Conservation (phyloP, 2,329 filamentous ascomycete species). For the Hypoxylon sp. region DNA sequence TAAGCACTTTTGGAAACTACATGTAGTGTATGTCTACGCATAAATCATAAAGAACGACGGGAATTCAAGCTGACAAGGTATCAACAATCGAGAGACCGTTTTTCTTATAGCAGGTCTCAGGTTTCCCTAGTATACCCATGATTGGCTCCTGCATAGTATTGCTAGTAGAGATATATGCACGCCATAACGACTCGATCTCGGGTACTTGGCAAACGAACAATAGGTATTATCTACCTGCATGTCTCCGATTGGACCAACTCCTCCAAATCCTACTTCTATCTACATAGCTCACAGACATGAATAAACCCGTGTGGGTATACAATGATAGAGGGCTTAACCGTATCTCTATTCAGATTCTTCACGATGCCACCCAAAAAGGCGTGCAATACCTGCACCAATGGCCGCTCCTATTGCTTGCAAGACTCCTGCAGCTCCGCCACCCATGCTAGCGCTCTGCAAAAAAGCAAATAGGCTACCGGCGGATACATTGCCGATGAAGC, state of each 20-base stretch:
- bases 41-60: background rate
- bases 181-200: background rate
- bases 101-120: background rate
- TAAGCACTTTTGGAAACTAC: background rate
- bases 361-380: background rate
- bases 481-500: background rate
- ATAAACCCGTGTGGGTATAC: no score
- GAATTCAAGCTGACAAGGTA: background rate
- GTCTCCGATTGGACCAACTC: background rate
- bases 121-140: background rate
- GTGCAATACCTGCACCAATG: background rate
- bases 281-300: no score
- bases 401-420: background rate
- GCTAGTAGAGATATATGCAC: no score
- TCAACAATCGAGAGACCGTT: background rate
- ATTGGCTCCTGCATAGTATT: background rate
- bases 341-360: background rate
- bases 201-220: background rate
- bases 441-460: constrained; percentile 8
- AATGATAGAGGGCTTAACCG: background rate
- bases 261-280: background rate
- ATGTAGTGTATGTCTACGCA: background rate
- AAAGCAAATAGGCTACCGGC: background rate
- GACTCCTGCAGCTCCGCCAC: background rate
- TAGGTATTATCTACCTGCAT: background rate